Base-by-base conservation (phyloP, 176 grass and related monocot genomes). In the Elymus sibiricus region DNA sequence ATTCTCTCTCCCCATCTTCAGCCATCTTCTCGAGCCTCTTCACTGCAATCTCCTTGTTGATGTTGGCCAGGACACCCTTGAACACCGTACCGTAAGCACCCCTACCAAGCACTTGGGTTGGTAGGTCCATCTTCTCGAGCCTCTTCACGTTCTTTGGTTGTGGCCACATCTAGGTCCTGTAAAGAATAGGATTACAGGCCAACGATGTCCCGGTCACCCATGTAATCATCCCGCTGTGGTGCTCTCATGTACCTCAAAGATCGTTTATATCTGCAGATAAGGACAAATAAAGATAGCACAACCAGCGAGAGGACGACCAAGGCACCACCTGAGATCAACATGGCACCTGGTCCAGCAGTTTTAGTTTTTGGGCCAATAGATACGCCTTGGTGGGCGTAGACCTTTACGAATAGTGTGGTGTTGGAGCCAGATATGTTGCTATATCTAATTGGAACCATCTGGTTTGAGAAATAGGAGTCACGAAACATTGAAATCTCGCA, bases 21-120 rank as follows among this genome's bases (percentile, higher is more conserved):
- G 75, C 76, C 91, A 92, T 76, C 84, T 71, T 89, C 75, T 89
- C 80, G 2, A 89, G 80, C 27, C 84, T 92, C 84, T 92, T 89
- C 61, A 92, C 87, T 49, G 84, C 91, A 34, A 92, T 58, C 16
- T 61, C 73, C 47, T 37, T 83, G 29, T 84, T 84, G 17, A 14
- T 14, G 6, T 35, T 83, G 24, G 74, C 11, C 14, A 83, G 22
- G 4, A 34, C 6, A 63, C 84, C 89, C 79, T 79, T 90, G 80
- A 87, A 83, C 42, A 90, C 84, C 0, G 64, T 87, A 55, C 89
- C 89, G 74, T 65, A 83, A 29, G 84, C 89, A 1, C 80, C 89
- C 44, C 65, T 90, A 25, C 89, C 89, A 11, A 90, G 31, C 73
- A 83, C 79, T 56, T n/a, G n/a, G n/a, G n/a, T 90, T 32, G 51